Evolutionary conservation across 768 basidiomycete genomes (phyloP).

Genomic region (Suillus discolor): DNA sequence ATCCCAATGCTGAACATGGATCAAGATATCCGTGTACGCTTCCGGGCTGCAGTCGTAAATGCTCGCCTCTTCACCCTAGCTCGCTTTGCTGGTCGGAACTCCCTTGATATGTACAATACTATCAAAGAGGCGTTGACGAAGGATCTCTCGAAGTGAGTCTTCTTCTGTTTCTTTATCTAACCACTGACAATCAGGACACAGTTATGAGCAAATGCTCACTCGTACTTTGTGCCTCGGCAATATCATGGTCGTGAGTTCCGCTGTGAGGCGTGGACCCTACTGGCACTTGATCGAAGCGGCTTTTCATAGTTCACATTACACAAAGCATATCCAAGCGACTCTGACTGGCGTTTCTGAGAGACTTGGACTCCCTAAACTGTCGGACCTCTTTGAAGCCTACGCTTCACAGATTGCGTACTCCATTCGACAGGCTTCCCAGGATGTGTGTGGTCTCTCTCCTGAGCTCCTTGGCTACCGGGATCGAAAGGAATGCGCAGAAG

Average conservation of each 20-base stretch:
- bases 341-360: conserved; percentile 63
- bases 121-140: conserved; percentile 48
- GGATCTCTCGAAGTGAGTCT: conserved; percentile 53
- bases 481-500: conserved; percentile 64
- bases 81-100: conserved; percentile 32
- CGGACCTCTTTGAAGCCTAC: conserved; percentile 76
- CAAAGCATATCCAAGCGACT: conserved; percentile 45
- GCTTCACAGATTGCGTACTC: conserved; percentile 75
- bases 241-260: conserved; percentile 77
- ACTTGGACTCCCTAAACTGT: conserved; percentile 63
- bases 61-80: conserved; percentile 59
- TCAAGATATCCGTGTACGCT: conserved; percentile 81
- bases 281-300: conserved; percentile 84
- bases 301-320: conserved; percentile 33
- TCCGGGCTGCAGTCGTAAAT: conserved; percentile 66
- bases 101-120: conserved; percentile 45
- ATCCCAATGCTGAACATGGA: conserved; percentile 64
- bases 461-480: conserved; percentile 76
- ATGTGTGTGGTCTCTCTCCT: conserved; percentile 66
- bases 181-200: conserved; percentile 32
- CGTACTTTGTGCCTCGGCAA: conserved; percentile 73
- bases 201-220: conserved; percentile 77
- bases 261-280: conserved; percentile 78
- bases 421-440: conserved; percentile 50
- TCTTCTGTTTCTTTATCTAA: conserved; percentile 7